phyloP scores from a whole-genome alignment of 2,329 filamentous ascomycete species.

The Laburnicola sp. region DNA sequence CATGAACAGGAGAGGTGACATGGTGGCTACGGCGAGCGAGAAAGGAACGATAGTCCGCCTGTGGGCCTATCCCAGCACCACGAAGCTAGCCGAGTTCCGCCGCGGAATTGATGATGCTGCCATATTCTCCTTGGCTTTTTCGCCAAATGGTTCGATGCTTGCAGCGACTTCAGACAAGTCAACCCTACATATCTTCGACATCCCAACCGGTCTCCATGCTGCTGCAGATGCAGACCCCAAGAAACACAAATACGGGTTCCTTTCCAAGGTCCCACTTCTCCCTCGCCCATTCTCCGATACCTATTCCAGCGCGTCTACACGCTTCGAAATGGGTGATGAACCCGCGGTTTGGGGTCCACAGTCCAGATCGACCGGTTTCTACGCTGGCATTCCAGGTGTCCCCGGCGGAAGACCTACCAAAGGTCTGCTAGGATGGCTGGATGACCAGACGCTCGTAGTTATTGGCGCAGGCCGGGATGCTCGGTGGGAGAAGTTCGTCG shows the following conservation, averaged over 20 bases:
- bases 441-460: conserved; percentile 73
- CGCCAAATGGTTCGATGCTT: conserved; percentile 75
- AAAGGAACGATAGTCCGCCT: conserved; percentile 89
- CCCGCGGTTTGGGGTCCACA: conserved; percentile 41
- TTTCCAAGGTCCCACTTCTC: conserved; percentile 80
- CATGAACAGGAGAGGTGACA: conserved; percentile 75
- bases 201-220: conserved; percentile 53
- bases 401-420: conserved; percentile 68
- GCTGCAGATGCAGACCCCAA: conserved; percentile 27
- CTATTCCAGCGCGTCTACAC: conserved; percentile 79
- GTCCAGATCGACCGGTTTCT: conserved; percentile 41
- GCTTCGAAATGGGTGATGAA: conserved; percentile 84
- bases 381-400: conserved; percentile 56
- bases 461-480: conserved; percentile 79
- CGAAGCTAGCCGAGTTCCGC: conserved; percentile 79
- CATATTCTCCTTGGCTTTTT: conserved; percentile 87
- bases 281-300: conserved; percentile 86
- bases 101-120: conserved; percentile 86
- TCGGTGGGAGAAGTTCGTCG: conserved; percentile 83
- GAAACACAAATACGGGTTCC: conserved; percentile 73
- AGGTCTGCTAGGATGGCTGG: conserved; percentile 82
- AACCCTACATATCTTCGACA: conserved; percentile 90
- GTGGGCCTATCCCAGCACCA: conserved; percentile 78
- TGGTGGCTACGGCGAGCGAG: conserved; percentile 89
- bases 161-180: conserved; percentile 97